Evolutionary conservation across 345 rosid genomes (phyloP).

Genomic region (Eucalyptus albens): DNA sequence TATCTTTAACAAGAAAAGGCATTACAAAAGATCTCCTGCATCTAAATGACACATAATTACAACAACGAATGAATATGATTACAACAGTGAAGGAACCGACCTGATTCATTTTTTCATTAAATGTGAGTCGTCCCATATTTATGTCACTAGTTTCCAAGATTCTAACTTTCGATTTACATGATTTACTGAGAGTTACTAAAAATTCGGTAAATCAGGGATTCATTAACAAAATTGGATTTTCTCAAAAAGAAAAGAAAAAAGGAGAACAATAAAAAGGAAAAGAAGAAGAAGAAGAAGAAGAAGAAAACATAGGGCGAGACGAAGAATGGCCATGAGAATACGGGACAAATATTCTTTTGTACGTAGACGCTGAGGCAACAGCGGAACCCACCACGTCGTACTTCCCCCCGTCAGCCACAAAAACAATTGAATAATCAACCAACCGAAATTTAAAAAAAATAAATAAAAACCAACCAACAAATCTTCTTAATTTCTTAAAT

Average conservation of each 20-base stretch:
- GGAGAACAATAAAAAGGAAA: not conserved
- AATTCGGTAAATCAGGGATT: not conserved
- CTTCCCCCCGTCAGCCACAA: not conserved
- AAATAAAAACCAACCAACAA: not conserved
- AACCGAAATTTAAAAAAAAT: too few species aligned
- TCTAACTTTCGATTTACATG: too few species aligned
- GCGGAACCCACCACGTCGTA: not conserved
- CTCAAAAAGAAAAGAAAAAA: not conserved
- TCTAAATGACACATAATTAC: not conserved
- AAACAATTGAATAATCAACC: not conserved
- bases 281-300: not conserved
- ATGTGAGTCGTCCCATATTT: too few species aligned
- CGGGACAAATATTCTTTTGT: too few species aligned
- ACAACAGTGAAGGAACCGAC: fast-evolving
- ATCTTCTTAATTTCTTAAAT: not conserved
- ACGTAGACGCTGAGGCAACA: not conserved
- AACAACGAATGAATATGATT: too few species aligned
- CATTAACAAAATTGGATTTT: not conserved
- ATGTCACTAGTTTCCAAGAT: too few species aligned
- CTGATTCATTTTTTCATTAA: too few species aligned
- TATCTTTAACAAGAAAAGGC: too few species aligned
- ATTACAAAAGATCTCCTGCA: too few species aligned
- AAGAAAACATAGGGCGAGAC: not conserved
- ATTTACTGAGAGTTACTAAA: too few species aligned
- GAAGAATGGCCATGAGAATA: not conserved